Percentiles rank a stretch among this genome's conserved stretches.
Evolutionary conservation across 2,329 filamentous ascomycete species (phyloP).

Genomic region (Lasiodiplodia hormozganensis): DNA sequence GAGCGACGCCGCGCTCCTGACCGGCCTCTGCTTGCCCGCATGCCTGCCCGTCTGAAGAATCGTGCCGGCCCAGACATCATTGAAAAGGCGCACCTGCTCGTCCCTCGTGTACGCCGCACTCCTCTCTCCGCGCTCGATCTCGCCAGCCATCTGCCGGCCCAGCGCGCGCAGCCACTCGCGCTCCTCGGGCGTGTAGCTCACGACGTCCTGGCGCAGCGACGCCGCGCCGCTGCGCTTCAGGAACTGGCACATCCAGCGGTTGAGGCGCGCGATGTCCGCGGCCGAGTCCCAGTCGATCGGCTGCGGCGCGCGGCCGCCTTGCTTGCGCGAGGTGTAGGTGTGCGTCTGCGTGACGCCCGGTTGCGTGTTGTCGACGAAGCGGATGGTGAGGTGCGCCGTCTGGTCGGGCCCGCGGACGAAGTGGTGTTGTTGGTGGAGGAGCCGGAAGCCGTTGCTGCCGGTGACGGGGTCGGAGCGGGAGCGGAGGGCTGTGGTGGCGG

Average conservation of each 20-base stretch:
- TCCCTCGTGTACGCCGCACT: neutral
- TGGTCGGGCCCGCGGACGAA: slow-evolving; percentile 7
- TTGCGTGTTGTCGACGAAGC: neutral
- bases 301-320: neutral
- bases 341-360: neutral
- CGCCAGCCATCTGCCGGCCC: neutral
- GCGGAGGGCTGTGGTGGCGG: neutral
- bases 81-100: neutral
- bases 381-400: neutral
- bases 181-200: neutral
- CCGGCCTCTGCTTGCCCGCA: neutral
- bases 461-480: neutral
- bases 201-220: neutral
- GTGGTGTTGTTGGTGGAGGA: slow-evolving; percentile 12
- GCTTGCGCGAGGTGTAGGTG: neutral
- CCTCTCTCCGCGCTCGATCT: neutral
- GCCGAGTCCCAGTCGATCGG: slow-evolving; percentile 2
- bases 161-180: neutral
- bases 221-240: neutral
- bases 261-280: slow-evolving; percentile 2
- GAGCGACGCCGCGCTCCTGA: neutral
- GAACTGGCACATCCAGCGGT: slow-evolving; percentile 10
- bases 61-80: neutral
- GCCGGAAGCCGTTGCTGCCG: slow-evolving; percentile 19
- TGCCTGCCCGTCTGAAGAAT: neutral